These are phyloP conservation scores for Coprinellus aureogranulatus DNA, from an alignment of 768 basidiomycete genomes.

Conservation along the genomic window DNA sequence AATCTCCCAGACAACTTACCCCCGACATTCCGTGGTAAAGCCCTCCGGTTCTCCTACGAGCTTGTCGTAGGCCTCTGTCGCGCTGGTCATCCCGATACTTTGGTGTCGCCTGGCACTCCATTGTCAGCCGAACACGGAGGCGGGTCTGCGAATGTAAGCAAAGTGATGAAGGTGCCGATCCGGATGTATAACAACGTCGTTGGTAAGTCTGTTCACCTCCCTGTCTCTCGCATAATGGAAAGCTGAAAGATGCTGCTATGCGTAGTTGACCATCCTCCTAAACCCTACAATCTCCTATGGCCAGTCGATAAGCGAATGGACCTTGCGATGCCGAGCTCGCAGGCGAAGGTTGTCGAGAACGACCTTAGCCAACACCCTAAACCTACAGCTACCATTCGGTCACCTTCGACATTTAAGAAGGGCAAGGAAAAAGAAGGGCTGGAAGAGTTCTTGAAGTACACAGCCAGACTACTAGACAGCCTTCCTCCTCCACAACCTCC, in stretches of 20 bases:
- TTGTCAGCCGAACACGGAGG: not conserved
- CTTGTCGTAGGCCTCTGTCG: conserved; percentile 87
- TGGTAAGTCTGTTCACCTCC: too few relatives aligned
- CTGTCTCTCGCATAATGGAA: too few relatives aligned
- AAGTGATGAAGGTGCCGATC: conserved; percentile 89
- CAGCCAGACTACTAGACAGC: conserved; percentile 45
- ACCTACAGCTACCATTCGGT: not conserved
- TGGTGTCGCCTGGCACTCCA: conserved; percentile 13
- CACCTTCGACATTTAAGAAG: conserved; percentile 10
- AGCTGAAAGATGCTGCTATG: not conserved
- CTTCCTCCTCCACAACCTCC: conserved; percentile 29
- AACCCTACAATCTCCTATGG: conserved; percentile 82
- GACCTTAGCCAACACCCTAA: not conserved
- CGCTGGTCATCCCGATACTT: conserved; percentile 32
- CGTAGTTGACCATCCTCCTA: conserved; percentile 51
- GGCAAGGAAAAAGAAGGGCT: conserved; percentile 19
- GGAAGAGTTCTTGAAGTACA: conserved; percentile 53
- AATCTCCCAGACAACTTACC: conserved; percentile 77
- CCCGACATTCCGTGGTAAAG: conserved; percentile 85
- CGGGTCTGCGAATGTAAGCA: conserved; percentile 48
- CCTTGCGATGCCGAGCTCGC: conserved; percentile 28
- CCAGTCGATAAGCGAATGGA: conserved; percentile 54
- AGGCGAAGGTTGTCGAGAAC: conserved; percentile 39
- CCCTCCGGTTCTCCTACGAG: conserved; percentile 84
- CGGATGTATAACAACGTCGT: conserved; percentile 85